A percentile compares a stretch with the other conserved stretches of the same genome.
phyloP scores from a whole-genome alignment of 306 rosid species.

The Aeschynomene evenia region DNA sequence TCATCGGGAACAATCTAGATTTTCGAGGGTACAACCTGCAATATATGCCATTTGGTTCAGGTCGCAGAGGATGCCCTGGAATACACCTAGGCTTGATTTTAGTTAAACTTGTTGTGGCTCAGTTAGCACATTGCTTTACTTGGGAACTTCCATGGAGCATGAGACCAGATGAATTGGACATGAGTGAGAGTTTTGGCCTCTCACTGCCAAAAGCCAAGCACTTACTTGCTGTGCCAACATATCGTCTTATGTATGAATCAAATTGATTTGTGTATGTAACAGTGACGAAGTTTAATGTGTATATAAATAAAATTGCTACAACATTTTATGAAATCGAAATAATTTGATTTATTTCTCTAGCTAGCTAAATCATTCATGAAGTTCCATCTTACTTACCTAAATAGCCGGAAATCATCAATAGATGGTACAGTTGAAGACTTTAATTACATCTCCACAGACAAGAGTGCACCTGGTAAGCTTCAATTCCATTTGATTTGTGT shows the following conservation, averaged over 20 bases:
- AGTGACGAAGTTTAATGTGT: too few species aligned
- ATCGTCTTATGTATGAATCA: not conserved
- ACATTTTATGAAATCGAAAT: too few species aligned
- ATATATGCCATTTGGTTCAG: conserved; percentile 44
- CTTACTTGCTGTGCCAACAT: conserved; percentile 33
- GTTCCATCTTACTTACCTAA: too few species aligned
- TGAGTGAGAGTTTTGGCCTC: conserved; percentile 30
- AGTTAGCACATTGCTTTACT: conserved; percentile 40
- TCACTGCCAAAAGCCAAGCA: conserved; percentile 26
- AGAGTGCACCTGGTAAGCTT: too few species aligned
- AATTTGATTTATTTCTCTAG: too few species aligned
- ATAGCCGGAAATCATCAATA: too few species aligned
- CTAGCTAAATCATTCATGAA: too few species aligned
- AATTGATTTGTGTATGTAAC: too few species aligned
- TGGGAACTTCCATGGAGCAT: conserved; percentile 37
- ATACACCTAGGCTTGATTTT: conserved; percentile 29
- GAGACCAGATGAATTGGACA: conserved; percentile 9
- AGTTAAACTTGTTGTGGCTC: conserved; percentile 31
- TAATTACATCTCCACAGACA: too few species aligned
- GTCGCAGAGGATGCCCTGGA: conserved; percentile 48
- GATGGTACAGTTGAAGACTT: too few species aligned
- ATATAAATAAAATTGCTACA: too few species aligned
- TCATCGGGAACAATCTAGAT: conserved; percentile 1
- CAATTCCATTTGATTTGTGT: too few species aligned
- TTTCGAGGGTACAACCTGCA: conserved; percentile 22